These are phyloP conservation scores for Entrophospora sp. DNA, from an alignment of 192 early-diverging fungal genomes.

Conservation along the genomic window DNA sequence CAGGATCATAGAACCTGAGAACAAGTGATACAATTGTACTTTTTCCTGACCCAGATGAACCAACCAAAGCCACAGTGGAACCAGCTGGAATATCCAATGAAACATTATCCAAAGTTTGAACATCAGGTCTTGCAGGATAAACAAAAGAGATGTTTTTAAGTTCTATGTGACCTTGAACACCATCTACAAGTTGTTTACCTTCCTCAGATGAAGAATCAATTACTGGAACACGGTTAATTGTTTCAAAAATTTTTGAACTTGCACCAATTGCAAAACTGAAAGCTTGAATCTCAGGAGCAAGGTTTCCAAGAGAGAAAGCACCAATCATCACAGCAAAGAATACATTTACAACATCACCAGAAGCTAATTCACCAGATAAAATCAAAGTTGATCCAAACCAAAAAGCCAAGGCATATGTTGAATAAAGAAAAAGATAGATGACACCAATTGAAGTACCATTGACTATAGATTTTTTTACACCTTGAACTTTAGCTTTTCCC, in stretches of 20 bases:
- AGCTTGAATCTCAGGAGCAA: conserved; percentile 61
- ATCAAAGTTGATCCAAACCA: conserved; percentile 48
- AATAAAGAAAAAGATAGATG: conserved; percentile 43
- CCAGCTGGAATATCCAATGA: conserved; percentile 41
- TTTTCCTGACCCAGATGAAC: conserved; percentile 77
- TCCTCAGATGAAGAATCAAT: conserved; percentile 60
- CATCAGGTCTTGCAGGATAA: conserved; percentile 51
- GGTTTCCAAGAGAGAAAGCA: conserved; percentile 54
- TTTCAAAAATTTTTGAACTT: conserved; percentile 68
- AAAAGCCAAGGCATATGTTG: conserved; percentile 49
- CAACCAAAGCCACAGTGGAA: conserved; percentile 75
- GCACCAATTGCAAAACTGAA: conserved; percentile 71
- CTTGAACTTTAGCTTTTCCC: conserved; percentile 28
- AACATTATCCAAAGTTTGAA: conserved; percentile 49
- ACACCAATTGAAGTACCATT: conserved; percentile 33
- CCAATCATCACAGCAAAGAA: conserved; percentile 67
- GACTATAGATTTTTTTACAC: conserved; percentile 39
- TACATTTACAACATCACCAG: conserved; percentile 50
- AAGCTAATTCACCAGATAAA: conserved; percentile 61
- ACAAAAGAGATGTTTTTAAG: conserved; percentile 44
- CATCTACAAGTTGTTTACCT: conserved; percentile 31
- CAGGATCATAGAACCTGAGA: conserved; percentile 33
- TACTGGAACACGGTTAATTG: conserved; percentile 70
- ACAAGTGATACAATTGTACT: conserved; percentile 34
- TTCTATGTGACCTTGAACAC: conserved; percentile 34